Conservation (phyloP, 2,329 filamentous ascomycete species). For the Coniochaeta sp. region DNA sequence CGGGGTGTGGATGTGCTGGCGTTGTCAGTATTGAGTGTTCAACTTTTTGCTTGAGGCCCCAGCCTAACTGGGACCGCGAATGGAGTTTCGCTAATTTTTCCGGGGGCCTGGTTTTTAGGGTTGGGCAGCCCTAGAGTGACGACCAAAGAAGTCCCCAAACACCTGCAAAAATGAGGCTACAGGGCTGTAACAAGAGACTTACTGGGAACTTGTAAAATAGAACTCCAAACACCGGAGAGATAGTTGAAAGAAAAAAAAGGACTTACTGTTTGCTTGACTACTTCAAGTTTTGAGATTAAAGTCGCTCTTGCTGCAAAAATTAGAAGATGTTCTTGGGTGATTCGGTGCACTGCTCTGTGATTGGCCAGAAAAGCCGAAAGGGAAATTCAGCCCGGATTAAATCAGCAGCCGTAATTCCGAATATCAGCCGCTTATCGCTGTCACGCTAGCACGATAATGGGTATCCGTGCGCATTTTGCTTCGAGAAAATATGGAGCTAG, state of each 20-base stretch:
- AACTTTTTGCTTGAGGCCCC: conserved; percentile 9
- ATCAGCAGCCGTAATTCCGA: background rate
- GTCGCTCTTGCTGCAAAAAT: background rate
- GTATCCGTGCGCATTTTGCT: background rate
- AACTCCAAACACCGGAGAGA: background rate
- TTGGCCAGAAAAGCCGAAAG: background rate
- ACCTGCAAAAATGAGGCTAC: background rate
- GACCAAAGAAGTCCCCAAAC: background rate
- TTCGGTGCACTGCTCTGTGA: background rate
- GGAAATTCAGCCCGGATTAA: background rate
- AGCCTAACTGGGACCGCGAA: background rate
- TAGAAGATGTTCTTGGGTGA: background rate
- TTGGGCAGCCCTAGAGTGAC: conserved; percentile 8
- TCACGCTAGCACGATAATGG: background rate
- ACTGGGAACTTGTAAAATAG: background rate
- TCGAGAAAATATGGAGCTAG: conserved; percentile 3
- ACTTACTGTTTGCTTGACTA: background rate
- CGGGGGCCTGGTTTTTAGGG: conserved; percentile 7
- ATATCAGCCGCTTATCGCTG: background rate
- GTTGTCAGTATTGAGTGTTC: conserved; percentile 16
- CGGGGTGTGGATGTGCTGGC: conserved; percentile 41
- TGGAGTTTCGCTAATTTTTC: conserved; percentile 5
- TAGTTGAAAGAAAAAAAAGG: background rate
- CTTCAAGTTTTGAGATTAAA: background rate
- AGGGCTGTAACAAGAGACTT: no score